Evolutionary conservation across 2,329 filamentous ascomycete genomes (phyloP), one percentile per base, ranked within the genome.

Genomic region (Venturia effusa): DNA sequence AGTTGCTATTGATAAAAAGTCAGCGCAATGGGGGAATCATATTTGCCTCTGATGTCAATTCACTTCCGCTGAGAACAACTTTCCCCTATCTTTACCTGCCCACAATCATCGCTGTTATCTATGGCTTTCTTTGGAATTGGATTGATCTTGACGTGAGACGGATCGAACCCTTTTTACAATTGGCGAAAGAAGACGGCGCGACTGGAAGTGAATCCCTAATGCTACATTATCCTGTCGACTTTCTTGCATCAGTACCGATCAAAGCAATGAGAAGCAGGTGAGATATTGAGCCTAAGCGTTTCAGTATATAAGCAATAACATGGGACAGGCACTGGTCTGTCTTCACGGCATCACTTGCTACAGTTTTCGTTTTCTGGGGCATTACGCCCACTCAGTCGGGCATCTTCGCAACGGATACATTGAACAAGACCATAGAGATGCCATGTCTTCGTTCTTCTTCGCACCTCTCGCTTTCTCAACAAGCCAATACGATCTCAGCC

Each of bases 161-260:
- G 0, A 73, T 87, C 55, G 83, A 88, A 40, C 84, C 84, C 0
- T 88, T 80, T 75, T 79, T 84, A 13, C 82, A 86, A 27, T 63
- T 87, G 0, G 84, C 83, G 0, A 79, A 77, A 11, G 17, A 67
- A 0, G 67, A 69, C 0, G 84, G 83, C 0, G 80, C 80, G 0
- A 67, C 67, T 0, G 82, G 75, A 0, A 70, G 74, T 6, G 68
- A 81, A 0, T 84, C 82, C 0, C 19, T 87, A 0, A 71, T 84
- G 0, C 60, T 87, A 0, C 75, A 79, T 0, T 88, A 87, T 43
- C 83, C 83, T 0, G 79, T 79, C 64, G 76, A 80, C 51, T 78
- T 80, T 64, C 59, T 81, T 0, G 75, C 76, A 0, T 73, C 77
- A 0, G 73, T 81, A 0, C 79, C 79, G 0, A 64, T 79, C 0